Evolutionary conservation across 345 rosid species (phyloP).

Genomic region (Salix purpurea): DNA sequence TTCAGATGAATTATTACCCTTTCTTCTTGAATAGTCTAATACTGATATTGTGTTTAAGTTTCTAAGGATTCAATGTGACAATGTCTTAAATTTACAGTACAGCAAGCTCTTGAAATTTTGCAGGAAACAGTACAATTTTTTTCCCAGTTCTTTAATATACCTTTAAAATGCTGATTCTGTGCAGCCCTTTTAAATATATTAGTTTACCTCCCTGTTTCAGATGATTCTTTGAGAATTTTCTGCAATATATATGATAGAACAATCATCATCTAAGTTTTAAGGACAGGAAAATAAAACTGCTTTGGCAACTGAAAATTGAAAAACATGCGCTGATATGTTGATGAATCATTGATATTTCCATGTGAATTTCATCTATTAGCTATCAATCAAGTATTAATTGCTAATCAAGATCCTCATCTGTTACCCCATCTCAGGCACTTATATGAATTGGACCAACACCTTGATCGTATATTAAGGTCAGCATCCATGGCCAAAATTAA

Average conservation of each 20-base stretch:
- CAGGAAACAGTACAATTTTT: neutral
- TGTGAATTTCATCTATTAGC: neutral
- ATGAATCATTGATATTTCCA: neutral
- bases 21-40: no score
- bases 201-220: no score
- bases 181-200: neutral
- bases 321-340: neutral
- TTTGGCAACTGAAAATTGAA: neutral
- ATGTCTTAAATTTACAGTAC: no score
- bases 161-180: neutral
- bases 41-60: no score
- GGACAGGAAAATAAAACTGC: neutral
- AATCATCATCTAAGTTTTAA: no score
- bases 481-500: conserved; percentile 71
- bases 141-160: neutral
- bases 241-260: no score
- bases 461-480: conserved; percentile 76
- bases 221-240: no score
- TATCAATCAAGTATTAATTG: neutral
- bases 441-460: conserved; percentile 85
- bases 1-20: no score
- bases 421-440: conserved; percentile 45
- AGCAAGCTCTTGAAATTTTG: neutral
- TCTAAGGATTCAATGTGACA: no score
- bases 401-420: neutral